Base-by-base conservation (phyloP, 345 rosid genomes). In the Erucastrum elatum region DNA sequence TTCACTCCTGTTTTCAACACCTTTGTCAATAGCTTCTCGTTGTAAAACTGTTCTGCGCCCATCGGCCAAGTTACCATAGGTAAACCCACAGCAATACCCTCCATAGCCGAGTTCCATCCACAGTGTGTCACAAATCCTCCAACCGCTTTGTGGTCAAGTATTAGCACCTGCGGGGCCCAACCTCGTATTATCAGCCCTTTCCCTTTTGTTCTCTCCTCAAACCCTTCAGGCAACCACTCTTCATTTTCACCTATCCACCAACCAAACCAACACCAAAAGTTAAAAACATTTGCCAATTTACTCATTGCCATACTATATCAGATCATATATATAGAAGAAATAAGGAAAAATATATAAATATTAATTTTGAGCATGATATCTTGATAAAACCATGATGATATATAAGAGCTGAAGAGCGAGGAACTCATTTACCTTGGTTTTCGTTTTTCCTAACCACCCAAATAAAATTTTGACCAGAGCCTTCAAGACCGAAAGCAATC, bases 101-200 rank as follows among this genome's bases (percentile, higher is more conserved):
- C 89, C 1, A 90, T 68, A 25, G 81, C 78, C 0, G 87, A 88
- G 82, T 90, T 90, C 92, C 90, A 87, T 1, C 90, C 87, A 0
- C 90, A 90, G 2, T 87, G 91, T 0, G 88, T 87, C 77, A 90
- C 76, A 25, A 90, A 88, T 11, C 84, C 90, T 13, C 88, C 90
- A 0, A 83, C 67, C 0, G 88, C 84, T 68, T 73, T 77, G 66
- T 90, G 90, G 5, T 84, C 87, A 15, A 90, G 90, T 64, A 90
- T 87, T 59, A 89, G 8, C 10, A 89, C 81, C 44, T 90, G 91
- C 0, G 91, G 91, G 0, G 88, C 89, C 91, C 96, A 91, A 1
- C 90, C 93, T 4, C 80, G 69, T 53, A 89, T 84, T 8, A 89
- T 81, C 1, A 89, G 17, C n/a, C 96, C 89, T 46, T 12, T 83